Conservation (phyloP, 2,329 filamentous ascomycete genomes). For the Ascochyta clinopodiicola region DNA sequence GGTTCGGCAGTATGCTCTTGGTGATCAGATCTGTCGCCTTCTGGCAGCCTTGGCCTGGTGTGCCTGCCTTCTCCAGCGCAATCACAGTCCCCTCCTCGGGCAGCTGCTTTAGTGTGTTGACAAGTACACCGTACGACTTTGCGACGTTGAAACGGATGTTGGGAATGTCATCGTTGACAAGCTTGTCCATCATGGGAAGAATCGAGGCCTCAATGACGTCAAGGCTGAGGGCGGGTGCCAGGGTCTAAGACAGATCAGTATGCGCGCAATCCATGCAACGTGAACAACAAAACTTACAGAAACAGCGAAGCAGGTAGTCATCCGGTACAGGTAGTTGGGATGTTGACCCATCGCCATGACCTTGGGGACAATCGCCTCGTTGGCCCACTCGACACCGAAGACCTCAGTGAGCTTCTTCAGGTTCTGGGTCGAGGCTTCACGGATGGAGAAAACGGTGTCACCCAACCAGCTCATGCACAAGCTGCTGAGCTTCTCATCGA, state of each 20-base stretch:
- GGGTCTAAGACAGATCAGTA: constrained; percentile 67
- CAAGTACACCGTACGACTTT: constrained; percentile 91
- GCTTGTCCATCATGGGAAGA: constrained; percentile 93
- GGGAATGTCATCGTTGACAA: constrained; percentile 92
- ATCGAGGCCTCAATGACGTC: constrained; percentile 93
- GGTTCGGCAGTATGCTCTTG: constrained; percentile 82
- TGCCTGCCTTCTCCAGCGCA: constrained; percentile 79
- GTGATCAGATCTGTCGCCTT: constrained; percentile 81
- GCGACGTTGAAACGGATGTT: constrained; percentile 99
- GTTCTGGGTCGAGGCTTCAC: constrained; percentile 96
- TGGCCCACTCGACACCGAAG: constrained; percentile 97
- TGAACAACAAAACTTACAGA: constrained; percentile 69
- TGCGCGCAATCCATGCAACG: neutral
- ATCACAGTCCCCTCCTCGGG: constrained; percentile 87
- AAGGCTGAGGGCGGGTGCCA: constrained; percentile 89
- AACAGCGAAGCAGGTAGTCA: constrained; percentile 99
- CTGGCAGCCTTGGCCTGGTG: constrained; percentile 65
- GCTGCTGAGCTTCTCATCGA: constrained; percentile 93
- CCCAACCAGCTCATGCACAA: constrained; percentile 99
- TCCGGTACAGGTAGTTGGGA: constrained; percentile 98
- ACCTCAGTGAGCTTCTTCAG: constrained; percentile 98
- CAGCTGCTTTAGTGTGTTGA: constrained; percentile 88
- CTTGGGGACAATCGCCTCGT: constrained; percentile 95
- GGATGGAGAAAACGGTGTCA: constrained; percentile 97
- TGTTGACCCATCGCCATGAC: constrained; percentile 98